Conservation (phyloP, 352 stramenopile species). For the Elongisporangium anandrum region DNA sequence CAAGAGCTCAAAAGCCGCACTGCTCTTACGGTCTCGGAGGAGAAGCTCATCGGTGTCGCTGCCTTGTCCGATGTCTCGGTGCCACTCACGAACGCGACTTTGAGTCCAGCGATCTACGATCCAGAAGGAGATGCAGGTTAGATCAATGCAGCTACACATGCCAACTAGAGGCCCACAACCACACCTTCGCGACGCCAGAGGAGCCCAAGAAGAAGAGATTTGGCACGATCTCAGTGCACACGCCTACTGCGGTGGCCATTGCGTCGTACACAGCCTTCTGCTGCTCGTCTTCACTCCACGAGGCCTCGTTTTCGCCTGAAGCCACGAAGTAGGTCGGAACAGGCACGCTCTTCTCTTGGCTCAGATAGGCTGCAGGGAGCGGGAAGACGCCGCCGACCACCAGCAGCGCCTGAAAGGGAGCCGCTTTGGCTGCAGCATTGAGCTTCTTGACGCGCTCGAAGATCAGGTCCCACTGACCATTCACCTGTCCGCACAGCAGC, state of each 20-base stretch:
- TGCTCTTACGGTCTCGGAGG: slow-evolving; percentile 4
- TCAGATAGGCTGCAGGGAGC: slow-evolving; percentile 42
- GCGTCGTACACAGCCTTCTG: slow-evolving; percentile 36
- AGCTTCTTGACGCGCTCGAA: slow-evolving; percentile 72
- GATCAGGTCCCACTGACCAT: slow-evolving; percentile 54
- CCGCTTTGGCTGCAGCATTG: slow-evolving; percentile 43
- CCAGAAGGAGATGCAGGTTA: background rate
- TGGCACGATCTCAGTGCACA: slow-evolving; percentile 35
- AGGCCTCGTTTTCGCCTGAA: slow-evolving; percentile 19
- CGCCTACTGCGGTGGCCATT: slow-evolving; percentile 14
- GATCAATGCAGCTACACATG: background rate
- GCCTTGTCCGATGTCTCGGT: slow-evolving; percentile 5
- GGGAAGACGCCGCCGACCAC: slow-evolving; percentile 55
- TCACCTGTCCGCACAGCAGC: slow-evolving; percentile 64
- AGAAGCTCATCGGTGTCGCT: background rate
- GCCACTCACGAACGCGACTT: slow-evolving; percentile 36
- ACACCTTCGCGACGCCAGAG: slow-evolving; percentile 34
- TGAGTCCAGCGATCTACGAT: slow-evolving; percentile 33
- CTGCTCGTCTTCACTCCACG: slow-evolving; percentile 19
- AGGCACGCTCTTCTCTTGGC: slow-evolving; percentile 27
- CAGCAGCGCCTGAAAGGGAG: slow-evolving; percentile 58
- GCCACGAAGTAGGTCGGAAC: slow-evolving; percentile 62
- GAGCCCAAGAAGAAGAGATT: slow-evolving; percentile 49
- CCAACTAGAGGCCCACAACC: background rate
- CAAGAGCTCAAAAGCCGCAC: no score